Conservation (phyloP, 768 basidiomycete species). For the Porpolomopsis calyptriformis region DNA sequence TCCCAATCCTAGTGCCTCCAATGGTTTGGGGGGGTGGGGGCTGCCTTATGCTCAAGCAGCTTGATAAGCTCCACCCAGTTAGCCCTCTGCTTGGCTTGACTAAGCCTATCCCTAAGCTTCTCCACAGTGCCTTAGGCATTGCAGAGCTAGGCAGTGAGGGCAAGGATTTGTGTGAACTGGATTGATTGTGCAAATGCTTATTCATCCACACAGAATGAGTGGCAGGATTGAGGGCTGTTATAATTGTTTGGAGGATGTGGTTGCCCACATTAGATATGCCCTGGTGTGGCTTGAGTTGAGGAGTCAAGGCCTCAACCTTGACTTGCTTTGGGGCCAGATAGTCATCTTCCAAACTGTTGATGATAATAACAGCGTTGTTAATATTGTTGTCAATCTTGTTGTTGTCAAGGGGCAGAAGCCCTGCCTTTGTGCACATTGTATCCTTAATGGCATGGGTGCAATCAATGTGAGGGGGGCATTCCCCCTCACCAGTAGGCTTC, state of each 20-base stretch:
- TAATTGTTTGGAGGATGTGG: not conserved
- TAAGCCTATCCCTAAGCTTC: too few species aligned
- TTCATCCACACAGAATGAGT: not conserved
- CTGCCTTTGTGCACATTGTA: slow-evolving; percentile 13
- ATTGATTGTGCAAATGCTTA: not conserved
- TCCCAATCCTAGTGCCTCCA: too few species aligned
- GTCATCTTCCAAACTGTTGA: not conserved
- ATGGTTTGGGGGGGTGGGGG: too few species aligned
- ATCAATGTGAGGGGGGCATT: slow-evolving; percentile 12
- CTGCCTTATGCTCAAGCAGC: too few species aligned
- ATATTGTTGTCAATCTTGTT: slow-evolving; percentile 4
- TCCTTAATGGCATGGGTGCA: slow-evolving; percentile 14
- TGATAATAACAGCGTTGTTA: not conserved
- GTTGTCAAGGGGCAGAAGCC: slow-evolving; percentile 12
- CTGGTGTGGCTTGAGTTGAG: too few species aligned
- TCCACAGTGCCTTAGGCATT: not conserved
- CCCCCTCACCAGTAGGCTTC: slow-evolving; percentile 21
- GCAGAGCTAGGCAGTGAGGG: not conserved
- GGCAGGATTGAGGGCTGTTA: not conserved
- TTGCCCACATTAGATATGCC: too few species aligned
- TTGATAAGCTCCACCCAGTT: too few species aligned
- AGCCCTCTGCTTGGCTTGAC: too few species aligned
- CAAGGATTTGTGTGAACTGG: not conserved
- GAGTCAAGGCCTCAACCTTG: too few species aligned
- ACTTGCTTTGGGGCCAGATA: too few species aligned